Base-by-base conservation (phyloP, 306 rosid species). In the Alnus glutinosa region DNA sequence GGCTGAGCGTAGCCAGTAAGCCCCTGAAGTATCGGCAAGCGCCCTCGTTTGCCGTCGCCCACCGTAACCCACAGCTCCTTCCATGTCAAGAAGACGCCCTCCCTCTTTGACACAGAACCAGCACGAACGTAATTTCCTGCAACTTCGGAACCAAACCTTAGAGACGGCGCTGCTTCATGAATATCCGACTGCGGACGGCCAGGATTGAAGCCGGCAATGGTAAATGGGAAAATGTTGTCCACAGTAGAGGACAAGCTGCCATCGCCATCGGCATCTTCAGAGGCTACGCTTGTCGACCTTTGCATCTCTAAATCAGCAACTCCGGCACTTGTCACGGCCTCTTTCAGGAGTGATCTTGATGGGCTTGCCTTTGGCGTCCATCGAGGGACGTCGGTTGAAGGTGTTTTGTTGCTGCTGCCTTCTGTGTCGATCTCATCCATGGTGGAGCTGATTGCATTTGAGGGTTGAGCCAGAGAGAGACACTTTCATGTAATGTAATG, bases 1-100 rank as follows among this genome's bases (percentile, higher is more conserved):
- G 91, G 91, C 7, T 84, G 80, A 66, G 93, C 97, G 80, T 80
- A 92, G 13, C 90, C 87, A 2, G 86, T 90, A 0, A 84, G 59
- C n/a, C 70, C 84, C 59, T 88, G 74, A 37, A 86, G 75, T 4
- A 84, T 84, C 73, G 51, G 16, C 71, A 62, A 73, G 11, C 74
- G 76, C 8, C 80, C 80, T 3, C 61, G 16, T 39, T 78, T 80
- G 48, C 77, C 74, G 32, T 54, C 73, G 4, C 77, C 23, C 11
- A 85, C 89, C 1, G 80, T 87, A 13, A 86, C 83, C 49, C 72
- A 71, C 19, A 86, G 39, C 5, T 86, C 80, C 19, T 68, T 78
- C 87, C 87, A 86, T 30, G 85, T 77, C 89, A 83, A 57, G 58
- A 42, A 66, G 52, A 74, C 13, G 5, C 70, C 39, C 19, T 44